Evolutionary conservation across 192 early-diverging fungal species (phyloP).

Genomic region (Backusella luteola): DNA sequence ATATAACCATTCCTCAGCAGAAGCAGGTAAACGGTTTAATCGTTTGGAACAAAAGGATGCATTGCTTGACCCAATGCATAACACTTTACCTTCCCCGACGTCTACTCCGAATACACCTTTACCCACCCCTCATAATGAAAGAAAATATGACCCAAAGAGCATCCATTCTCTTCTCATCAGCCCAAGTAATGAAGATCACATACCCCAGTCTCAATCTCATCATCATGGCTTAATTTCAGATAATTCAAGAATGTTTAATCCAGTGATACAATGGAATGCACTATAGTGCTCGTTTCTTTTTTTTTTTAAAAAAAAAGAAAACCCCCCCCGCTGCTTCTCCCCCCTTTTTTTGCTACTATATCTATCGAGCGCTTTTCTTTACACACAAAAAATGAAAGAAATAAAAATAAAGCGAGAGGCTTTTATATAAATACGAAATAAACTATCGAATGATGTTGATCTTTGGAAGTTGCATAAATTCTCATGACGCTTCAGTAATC

Average conservation of each 20-base stretch:
- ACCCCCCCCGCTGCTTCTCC: not conserved
- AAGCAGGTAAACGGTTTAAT: not conserved
- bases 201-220: not conserved
- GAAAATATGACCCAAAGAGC: not conserved
- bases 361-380: not conserved
- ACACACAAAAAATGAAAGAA: no score
- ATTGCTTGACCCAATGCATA: not conserved
- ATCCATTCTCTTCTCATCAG: not conserved
- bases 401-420: no score
- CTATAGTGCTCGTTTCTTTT: not conserved
- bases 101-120: conserved; percentile 6
- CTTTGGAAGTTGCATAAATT: not conserved
- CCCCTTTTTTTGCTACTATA: not conserved
- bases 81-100: not conserved
- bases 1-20: not conserved
- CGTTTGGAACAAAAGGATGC: not conserved
- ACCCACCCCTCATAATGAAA: not conserved
- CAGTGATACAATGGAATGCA: conserved; percentile 5
- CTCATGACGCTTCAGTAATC: not conserved
- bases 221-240: not conserved
- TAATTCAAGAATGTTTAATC: not conserved
- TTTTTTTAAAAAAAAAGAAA: not conserved
- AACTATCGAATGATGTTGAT: not conserved
- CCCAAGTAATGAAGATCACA: not conserved
- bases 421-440: no score